phyloP scores from a whole-genome alignment of 2,329 filamentous ascomycete genomes.

The Chaetomiaceae sp. region DNA sequence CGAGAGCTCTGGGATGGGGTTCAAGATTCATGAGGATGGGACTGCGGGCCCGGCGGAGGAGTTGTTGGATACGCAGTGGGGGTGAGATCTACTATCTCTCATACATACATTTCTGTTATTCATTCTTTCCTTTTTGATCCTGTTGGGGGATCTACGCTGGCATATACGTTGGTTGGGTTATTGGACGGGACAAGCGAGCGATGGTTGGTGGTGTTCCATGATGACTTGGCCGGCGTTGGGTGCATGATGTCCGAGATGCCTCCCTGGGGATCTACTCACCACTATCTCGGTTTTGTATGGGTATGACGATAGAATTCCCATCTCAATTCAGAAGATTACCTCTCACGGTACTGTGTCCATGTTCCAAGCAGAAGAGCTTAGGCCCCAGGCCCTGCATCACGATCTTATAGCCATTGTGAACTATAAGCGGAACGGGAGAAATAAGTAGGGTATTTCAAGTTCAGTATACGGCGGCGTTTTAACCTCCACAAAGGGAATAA shows the following conservation, averaged over 20 bases:
- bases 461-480: too few relatives aligned
- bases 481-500: too few relatives aligned
- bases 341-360: too few relatives aligned
- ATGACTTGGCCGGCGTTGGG: too few relatives aligned
- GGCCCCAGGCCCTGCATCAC: too few relatives aligned
- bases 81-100: not conserved
- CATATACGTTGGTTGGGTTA: not conserved
- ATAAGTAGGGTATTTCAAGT: too few relatives aligned
- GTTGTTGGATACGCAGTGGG: conserved; percentile 17
- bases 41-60: conserved; percentile 9
- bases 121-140: not conserved
- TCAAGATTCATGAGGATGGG: conserved; percentile 27
- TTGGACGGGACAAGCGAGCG: not conserved
- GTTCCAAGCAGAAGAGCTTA: too few relatives aligned
- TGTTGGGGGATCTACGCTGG: not conserved
- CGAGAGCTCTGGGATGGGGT: conserved; percentile 15
- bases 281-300: not conserved
- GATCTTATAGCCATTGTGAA: too few relatives aligned
- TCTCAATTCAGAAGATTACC: not conserved
- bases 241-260: not conserved
- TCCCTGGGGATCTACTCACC: not conserved
- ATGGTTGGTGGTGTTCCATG: not conserved
- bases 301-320: conserved; percentile 5
- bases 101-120: not conserved
- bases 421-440: too few relatives aligned